phyloP scores from a whole-genome alignment of 2,329 filamentous ascomycete species.

The Cyphellophora attinorum region DNA sequence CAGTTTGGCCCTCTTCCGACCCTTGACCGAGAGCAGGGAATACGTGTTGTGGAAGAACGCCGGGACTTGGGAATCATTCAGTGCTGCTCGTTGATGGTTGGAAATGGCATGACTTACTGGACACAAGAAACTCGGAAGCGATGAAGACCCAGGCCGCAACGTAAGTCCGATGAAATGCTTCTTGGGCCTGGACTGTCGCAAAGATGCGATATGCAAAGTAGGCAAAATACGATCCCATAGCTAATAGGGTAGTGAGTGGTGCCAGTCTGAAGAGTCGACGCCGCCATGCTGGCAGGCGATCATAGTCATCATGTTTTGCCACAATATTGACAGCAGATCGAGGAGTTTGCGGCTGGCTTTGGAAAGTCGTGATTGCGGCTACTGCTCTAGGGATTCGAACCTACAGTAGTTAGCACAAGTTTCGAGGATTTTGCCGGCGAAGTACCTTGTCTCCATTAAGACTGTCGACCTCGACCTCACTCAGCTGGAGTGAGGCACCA shows the following conservation, averaged over 20 bases:
- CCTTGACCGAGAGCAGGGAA: constrained; percentile 1
- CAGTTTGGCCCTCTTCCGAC: constrained; percentile 10
- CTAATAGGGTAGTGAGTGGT: constrained; percentile 8
- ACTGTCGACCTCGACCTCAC: neutral
- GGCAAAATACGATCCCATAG: constrained; percentile 9
- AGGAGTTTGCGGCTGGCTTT: neutral
- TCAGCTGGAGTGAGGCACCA: neutral
- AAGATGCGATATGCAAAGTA: constrained; percentile 12
- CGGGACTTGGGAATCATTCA: constrained; percentile 5
- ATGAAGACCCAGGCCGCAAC: constrained; percentile 16
- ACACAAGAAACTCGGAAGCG: constrained; percentile 9
- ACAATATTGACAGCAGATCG: constrained; percentile 7
- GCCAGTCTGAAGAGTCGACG: constrained; percentile 8
- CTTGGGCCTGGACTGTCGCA: constrained; percentile 8
- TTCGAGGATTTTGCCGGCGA: too few species aligned
- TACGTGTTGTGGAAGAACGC: neutral
- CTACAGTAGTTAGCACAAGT: neutral
- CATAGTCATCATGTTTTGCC: constrained; percentile 11
- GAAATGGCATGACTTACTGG: constrained; percentile 8
- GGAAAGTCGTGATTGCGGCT: neutral
- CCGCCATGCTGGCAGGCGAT: constrained; percentile 7
- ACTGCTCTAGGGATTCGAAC: neutral
- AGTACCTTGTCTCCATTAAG: neutral
- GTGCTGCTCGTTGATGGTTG: constrained; percentile 9
- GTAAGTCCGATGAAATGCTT: constrained; percentile 7